A percentile compares a stretch with the other conserved stretches of the same genome.
Evolutionary conservation across 108 stramenopile species (phyloP).

Genomic region (Schizochytrium sp.): DNA sequence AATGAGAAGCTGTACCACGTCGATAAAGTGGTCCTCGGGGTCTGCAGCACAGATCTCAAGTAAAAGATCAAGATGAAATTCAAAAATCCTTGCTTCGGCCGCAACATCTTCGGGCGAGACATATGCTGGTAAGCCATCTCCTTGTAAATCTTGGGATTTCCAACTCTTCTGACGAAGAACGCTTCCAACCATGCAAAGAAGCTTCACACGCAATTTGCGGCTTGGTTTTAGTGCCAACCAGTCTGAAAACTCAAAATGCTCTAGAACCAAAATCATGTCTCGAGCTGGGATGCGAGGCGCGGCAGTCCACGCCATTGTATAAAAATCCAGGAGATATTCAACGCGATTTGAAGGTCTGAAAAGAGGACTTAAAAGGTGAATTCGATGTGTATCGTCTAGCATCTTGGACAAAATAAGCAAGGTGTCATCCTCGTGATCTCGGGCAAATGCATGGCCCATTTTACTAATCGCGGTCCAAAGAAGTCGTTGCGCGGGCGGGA

Average conservation of each 20-base stretch:
- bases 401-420: constrained; percentile 25
- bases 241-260: constrained; percentile 22
- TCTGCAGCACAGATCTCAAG: not conserved
- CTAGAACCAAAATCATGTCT: constrained; percentile 1
- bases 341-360: not conserved
- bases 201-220: not conserved
- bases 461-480: constrained; percentile 25
- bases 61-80: constrained; percentile 16
- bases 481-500: constrained; percentile 28
- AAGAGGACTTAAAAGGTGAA: constrained; percentile 8
- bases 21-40: constrained; percentile 25
- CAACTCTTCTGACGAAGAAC: constrained; percentile 20
- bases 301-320: not conserved
- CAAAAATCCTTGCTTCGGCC: not conserved
- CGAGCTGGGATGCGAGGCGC: not conserved
- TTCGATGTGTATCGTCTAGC: not conserved
- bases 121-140: constrained; percentile 14
- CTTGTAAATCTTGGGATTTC: not conserved
- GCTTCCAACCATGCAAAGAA: not conserved
- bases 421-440: not conserved
- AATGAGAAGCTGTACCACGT: not conserved
- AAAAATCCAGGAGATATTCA: not conserved
- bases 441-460: not conserved
- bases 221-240: not conserved
- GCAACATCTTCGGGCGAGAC: not conserved